A percentile compares a stretch with the other conserved stretches of the same genome.
Conservation (phyloP, 768 basidiomycete species). For the Suillus paluster region DNA sequence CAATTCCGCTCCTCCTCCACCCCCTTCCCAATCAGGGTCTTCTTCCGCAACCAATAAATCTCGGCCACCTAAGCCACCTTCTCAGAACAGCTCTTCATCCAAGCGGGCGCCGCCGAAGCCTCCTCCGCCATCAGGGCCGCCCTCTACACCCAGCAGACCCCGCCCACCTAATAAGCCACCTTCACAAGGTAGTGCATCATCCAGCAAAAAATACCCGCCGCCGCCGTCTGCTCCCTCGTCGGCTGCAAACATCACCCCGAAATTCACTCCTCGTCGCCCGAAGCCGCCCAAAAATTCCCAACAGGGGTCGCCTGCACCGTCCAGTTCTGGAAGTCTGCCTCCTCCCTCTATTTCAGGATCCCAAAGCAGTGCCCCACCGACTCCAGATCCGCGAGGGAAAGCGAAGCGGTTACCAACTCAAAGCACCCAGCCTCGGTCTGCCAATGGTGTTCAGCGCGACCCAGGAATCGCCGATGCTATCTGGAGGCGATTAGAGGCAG, state of each 20-base stretch:
- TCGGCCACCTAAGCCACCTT: slow-evolving; percentile 23
- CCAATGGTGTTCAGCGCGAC: slow-evolving; percentile 40
- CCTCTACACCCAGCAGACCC: slow-evolving; percentile 8
- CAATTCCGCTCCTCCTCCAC: slow-evolving; percentile 23
- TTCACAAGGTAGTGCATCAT: background rate
- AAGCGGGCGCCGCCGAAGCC: slow-evolving; percentile 19
- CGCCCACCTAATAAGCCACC: background rate
- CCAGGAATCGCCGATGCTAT: slow-evolving; percentile 53
- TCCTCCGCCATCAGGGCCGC: slow-evolving; percentile 11
- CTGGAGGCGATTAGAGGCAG: slow-evolving; percentile 55
- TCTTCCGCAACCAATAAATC: slow-evolving; percentile 18
- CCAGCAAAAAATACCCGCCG: background rate
- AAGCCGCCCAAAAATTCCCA: background rate
- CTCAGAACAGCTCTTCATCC: slow-evolving; percentile 1
- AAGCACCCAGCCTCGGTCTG: background rate
- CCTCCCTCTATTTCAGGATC: background rate
- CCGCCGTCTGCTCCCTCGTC: slow-evolving; percentile 10
- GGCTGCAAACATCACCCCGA: background rate
- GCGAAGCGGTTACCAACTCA: no score
- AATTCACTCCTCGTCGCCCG: background rate
- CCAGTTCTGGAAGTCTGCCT: background rate
- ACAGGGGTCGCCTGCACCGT: background rate
- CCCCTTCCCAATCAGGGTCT: slow-evolving; percentile 25
- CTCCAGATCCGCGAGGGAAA: slow-evolving; percentile 4
- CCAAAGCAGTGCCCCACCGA: background rate